These are phyloP conservation scores for Purshia tridentata DNA, from an alignment of 306 rosid genomes.

Conservation along the genomic window DNA sequence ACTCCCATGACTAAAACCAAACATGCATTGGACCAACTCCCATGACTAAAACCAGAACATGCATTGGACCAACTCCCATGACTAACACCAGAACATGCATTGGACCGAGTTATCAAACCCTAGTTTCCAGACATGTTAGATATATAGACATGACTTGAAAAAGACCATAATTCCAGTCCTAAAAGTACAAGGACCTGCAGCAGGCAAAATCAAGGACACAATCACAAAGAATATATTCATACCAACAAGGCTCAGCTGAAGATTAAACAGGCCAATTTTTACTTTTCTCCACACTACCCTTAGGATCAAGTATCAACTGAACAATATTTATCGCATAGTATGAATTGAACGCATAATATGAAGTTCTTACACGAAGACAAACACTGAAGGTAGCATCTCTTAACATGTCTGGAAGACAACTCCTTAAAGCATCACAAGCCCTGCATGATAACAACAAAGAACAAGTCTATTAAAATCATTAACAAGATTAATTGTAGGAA, in stretches of 20 bases:
- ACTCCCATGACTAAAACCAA: no score
- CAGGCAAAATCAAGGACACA: slow-evolving; percentile 5
- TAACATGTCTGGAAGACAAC: slow-evolving; percentile 70
- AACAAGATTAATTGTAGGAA: neutral
- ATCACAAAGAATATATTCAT: neutral
- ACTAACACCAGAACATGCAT: neutral
- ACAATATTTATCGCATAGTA: neutral
- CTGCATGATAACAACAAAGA: slow-evolving; percentile 32
- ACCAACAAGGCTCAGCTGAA: neutral
- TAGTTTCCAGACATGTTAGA: neutral
- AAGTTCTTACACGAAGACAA: slow-evolving; percentile 61
- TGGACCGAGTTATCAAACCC: neutral
- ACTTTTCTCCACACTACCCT: neutral
- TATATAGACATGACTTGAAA: neutral
- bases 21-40: no score
- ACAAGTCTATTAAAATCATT: neutral
- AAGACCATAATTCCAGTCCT: neutral
- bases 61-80: neutral
- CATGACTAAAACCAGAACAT: no score
- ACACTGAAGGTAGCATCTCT: slow-evolving; percentile 58
- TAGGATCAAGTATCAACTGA: neutral
- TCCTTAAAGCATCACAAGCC: slow-evolving; percentile 66
- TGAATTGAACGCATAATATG: neutral
- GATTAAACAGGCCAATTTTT: neutral
- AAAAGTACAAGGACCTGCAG: neutral